Conservation (phyloP, 2,329 filamentous ascomycete genomes). For the Curvularia eragrostidis region DNA sequence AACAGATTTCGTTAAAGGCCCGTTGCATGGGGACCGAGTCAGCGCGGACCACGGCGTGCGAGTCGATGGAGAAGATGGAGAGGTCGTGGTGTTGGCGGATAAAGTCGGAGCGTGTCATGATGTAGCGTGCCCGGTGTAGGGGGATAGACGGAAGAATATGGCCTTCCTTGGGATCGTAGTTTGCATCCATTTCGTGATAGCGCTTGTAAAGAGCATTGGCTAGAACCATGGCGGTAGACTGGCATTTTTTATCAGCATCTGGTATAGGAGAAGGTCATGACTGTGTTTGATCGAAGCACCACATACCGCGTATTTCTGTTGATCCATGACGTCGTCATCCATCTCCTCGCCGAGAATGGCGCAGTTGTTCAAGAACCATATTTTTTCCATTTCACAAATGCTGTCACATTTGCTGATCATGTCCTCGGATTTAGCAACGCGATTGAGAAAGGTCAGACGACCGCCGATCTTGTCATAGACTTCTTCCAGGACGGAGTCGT, state of each 20-base stretch:
- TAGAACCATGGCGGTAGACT: constrained; percentile 92
- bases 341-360: constrained; percentile 77
- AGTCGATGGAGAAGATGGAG: constrained; percentile 95
- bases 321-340: constrained; percentile 98
- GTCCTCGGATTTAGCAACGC: constrained; percentile 83
- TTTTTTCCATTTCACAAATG: constrained; percentile 74
- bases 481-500: constrained; percentile 67
- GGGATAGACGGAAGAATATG: constrained; percentile 78
- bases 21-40: constrained; percentile 96
- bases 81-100: constrained; percentile 90
- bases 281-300: background rate
- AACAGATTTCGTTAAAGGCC: constrained; percentile 85
- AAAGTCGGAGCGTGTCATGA: constrained; percentile 97
- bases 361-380: constrained; percentile 79
- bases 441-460: constrained; percentile 83
- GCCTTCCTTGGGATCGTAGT: constrained; percentile 69
- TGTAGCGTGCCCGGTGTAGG: constrained; percentile 60
- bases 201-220: constrained; percentile 89
- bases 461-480: constrained; percentile 90
- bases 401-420: constrained; percentile 80
- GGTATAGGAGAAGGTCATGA: background rate
- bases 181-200: constrained; percentile 67
- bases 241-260: background rate
- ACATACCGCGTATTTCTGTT: constrained; percentile 91
- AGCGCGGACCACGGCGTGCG: constrained; percentile 82